phyloP scores from a whole-genome alignment of 176 grass and related monocot species.

The Puccinellia tenuiflora region DNA sequence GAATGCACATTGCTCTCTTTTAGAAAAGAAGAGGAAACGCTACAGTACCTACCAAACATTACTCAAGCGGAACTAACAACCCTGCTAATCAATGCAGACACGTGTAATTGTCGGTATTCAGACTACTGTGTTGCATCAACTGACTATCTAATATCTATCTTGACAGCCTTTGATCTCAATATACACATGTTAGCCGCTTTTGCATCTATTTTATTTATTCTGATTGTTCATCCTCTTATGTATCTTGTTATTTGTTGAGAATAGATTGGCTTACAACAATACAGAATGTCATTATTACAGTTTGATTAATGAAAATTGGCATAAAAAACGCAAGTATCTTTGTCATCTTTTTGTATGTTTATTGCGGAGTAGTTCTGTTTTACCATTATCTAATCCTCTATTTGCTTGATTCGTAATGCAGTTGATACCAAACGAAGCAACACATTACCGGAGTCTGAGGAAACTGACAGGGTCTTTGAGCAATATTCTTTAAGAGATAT shows the following conservation, averaged over 20 bases:
- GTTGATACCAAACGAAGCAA: slow-evolving; percentile 43
- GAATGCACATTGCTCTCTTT: neutral
- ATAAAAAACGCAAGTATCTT: neutral
- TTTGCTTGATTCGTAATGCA: slow-evolving; percentile 9
- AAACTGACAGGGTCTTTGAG: slow-evolving; percentile 17
- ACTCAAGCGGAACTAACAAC: neutral
- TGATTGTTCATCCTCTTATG: neutral
- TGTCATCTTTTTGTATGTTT: neutral
- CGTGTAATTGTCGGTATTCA: neutral
- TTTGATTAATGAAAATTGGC: neutral
- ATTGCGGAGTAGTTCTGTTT: neutral
- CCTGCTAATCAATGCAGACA: neutral
- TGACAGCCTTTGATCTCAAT: neutral
- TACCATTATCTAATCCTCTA: neutral
- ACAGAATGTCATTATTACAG: neutral
- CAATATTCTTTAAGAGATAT: slow-evolving; percentile 54
- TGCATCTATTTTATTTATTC: neutral
- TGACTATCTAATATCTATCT: neutral
- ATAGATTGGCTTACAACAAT: neutral
- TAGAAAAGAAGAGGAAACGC: neutral
- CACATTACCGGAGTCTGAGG: slow-evolving; percentile 31
- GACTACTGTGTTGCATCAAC: neutral
- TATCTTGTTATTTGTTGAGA: neutral
- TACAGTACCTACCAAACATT: neutral
- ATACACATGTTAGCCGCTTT: slow-evolving; percentile 15